Conservation (phyloP, 345 rosid genomes). For the Corchorus capsularis region DNA sequence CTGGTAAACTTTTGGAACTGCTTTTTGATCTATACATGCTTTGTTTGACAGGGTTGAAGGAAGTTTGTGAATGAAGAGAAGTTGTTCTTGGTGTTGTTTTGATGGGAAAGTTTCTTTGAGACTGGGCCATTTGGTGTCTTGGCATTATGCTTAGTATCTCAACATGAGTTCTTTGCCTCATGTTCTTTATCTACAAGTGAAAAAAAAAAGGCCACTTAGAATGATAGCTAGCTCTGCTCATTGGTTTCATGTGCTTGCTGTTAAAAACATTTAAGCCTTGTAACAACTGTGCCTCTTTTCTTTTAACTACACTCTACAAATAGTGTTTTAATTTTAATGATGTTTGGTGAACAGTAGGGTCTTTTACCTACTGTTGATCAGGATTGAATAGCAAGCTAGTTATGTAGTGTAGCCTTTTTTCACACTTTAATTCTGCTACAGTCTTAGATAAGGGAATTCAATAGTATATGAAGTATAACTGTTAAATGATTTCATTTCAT, state of each 20-base stretch:
- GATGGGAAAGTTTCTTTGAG: conserved; percentile 19
- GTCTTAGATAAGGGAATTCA: neutral
- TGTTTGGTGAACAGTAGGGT: conserved; percentile 22
- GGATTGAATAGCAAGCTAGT: conserved; percentile 1
- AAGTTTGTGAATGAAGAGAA: conserved; percentile 34
- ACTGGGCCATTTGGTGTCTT: conserved; percentile 23
- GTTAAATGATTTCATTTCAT: conserved; percentile 1
- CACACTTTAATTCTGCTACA: neutral
- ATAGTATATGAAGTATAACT: neutral
- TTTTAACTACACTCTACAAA: conserved; percentile 9
- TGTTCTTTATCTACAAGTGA: conserved; percentile 39
- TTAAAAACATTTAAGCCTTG: conserved; percentile 35
- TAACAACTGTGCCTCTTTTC: conserved; percentile 26
- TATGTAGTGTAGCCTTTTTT: neutral
- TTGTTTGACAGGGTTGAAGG: conserved; percentile 22
- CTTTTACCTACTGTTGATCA: neutral
- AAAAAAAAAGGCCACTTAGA: neutral
- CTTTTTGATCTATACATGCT: conserved; percentile 37
- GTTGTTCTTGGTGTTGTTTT: conserved; percentile 25
- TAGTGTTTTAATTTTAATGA: conserved; percentile 19
- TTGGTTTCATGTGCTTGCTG: conserved; percentile 52
- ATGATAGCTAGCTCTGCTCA: conserved; percentile 20
- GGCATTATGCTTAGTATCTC: conserved; percentile 28
- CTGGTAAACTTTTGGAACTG: conserved; percentile 8
- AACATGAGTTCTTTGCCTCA: conserved; percentile 45